Evolutionary conservation across 495 filamentous ascomycete genomes (phyloP), one percentile per base, ranked within the genome.

Genomic region (Entonaema liquescens): DNA sequence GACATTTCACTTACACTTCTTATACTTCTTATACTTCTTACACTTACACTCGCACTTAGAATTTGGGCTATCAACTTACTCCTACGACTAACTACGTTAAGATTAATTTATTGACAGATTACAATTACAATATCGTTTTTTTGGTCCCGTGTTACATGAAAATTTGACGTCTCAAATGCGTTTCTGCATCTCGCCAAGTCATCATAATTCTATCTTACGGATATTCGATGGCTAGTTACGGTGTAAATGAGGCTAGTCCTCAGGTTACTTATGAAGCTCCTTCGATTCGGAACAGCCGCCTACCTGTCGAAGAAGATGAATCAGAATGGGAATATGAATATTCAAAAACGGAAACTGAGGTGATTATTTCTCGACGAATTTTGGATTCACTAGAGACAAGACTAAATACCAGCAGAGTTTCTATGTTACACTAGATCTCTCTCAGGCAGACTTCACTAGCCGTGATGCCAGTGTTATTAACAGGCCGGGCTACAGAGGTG

Each of bases 321-420:
- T 80, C 83, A 15, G 86, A 86, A 54, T 88, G 84, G 85, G 86
- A 88, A 61, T 87, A 87, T 66, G 86, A 88, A 53, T 88, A 88
- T 67, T 88, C 86, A 0, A 72, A 79, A 7, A 86, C 84, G 2
- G 84, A 88, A 62, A 85, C 78, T n/a, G 85, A 87, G 76, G 85
- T 82, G 71, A 35, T 65, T 42, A 21, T 29, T 1, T n/a, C 31
- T 26, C 23, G 7, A 15, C 0, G 15, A 31, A 15, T 1, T 5
- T 5, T 12, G 7, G 25, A 1, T 33, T 3, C 12, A 38, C 1
- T 25, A 17, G 17, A 36, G 7, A 44, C 47, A 15, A 36, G 7
- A 44, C 47, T 52, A 67, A 53, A 29, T 2, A 26, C 25, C 8
- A 44, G 11, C 55, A 88, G 85, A 87, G 82, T 3, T 86, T 86